phyloP scores from a whole-genome alignment of 164 flowering plant species.

The Aristolochia fimbriata region DNA sequence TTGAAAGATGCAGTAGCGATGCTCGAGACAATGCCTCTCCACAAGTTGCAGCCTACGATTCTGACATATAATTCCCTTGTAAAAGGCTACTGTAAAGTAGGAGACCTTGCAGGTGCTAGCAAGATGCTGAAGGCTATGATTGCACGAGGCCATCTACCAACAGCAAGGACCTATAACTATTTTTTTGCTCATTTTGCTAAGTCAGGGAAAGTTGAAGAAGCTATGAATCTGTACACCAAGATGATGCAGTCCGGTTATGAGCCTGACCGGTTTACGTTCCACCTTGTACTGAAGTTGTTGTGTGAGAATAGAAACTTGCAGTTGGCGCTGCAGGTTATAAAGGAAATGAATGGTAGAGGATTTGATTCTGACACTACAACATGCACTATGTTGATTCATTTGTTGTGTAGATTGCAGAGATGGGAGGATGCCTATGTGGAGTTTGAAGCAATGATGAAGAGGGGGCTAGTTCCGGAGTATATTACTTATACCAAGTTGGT shows the following conservation, averaged over 20 bases:
- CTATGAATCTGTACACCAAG: conserved; percentile 67
- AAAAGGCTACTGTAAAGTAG: conserved; percentile 25
- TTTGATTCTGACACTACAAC: conserved; percentile 57
- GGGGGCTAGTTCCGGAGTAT: conserved; percentile 57
- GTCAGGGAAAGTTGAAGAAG: conserved; percentile 53
- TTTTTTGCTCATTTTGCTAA: conserved; percentile 50
- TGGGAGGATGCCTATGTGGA: conserved; percentile 51
- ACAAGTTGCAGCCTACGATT: conserved; percentile 51
- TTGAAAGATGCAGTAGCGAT: conserved; percentile 49
- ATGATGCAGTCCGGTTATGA: conserved; percentile 61
- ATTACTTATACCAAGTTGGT: conserved; percentile 51
- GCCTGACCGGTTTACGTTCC: conserved; percentile 64
- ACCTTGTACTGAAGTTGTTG: conserved; percentile 64
- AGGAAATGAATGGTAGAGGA: conserved; percentile 70
- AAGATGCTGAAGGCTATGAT: conserved; percentile 68
- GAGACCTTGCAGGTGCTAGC: conserved; percentile 30
- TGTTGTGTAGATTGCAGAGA: conserved; percentile 52
- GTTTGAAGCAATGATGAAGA: conserved; percentile 60
- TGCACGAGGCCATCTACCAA: conserved; percentile 48
- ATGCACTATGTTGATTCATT: conserved; percentile 69
- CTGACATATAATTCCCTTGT: conserved; percentile 65
- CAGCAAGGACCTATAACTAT: conserved; percentile 69
- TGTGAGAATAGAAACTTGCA: conserved; percentile 56
- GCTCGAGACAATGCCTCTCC: conserved; percentile 41
- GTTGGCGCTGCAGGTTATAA: conserved; percentile 46